Evolutionary conservation across 225 moss, liverwort and hornwort species (phyloP).

Genomic region (Physcomitrellopsis africana): DNA sequence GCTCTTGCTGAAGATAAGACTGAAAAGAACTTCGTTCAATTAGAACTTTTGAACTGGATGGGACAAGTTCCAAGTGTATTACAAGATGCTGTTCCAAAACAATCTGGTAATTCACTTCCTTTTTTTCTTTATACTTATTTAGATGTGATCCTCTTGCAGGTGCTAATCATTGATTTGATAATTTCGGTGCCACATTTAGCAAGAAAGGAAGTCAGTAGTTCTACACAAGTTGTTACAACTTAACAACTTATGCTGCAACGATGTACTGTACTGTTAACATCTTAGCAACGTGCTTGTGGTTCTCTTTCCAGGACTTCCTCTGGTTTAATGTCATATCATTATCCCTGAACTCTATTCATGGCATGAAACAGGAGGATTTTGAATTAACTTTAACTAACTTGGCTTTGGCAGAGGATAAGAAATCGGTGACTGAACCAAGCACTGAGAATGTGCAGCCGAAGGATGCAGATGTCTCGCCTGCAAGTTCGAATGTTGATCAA

Average conservation of each 20-base stretch:
- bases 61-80: slow-evolving; percentile 59
- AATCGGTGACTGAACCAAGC: slow-evolving; percentile 22
- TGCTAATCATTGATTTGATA: slow-evolving; percentile 12
- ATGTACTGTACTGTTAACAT: not conserved
- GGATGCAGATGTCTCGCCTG: slow-evolving; percentile 18
- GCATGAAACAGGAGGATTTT: not conserved
- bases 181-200: not conserved
- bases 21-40: slow-evolving; percentile 42
- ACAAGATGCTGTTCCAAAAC: slow-evolving; percentile 45
- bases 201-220: not conserved
- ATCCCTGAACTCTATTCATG: not conserved
- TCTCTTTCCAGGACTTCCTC: not conserved
- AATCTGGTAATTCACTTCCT: slow-evolving; percentile 34
- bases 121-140: not conserved
- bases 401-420: slow-evolving; percentile 35
- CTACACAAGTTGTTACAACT: not conserved
- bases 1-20: slow-evolving; percentile 54
- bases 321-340: not conserved
- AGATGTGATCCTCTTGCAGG: not conserved
- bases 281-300: not conserved
- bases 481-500: slow-evolving; percentile 14
- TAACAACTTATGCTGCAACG: too few species aligned
- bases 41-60: slow-evolving; percentile 63
- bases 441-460: slow-evolving; percentile 7
- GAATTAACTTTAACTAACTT: not conserved